Evolutionary conservation across 805 yeast species (phyloP).

Genomic region (Candida khao-thaluensis): DNA sequence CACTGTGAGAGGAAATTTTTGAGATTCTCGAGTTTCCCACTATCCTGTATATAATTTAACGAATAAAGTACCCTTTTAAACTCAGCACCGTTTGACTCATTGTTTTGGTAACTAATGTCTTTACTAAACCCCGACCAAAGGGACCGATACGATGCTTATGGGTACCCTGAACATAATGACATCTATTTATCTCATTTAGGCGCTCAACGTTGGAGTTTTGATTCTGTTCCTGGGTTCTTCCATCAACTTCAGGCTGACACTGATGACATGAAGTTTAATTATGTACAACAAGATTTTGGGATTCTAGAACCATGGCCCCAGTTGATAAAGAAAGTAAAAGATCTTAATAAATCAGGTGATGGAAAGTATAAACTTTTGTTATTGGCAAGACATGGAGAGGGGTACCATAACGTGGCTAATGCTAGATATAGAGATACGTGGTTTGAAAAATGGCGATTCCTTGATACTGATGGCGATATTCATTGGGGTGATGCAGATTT

Average conservation of each 20-base stretch:
- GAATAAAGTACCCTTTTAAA: no score
- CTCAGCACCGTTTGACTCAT: no score
- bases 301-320: constrained; percentile 40
- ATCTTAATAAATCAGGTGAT: constrained; percentile 27
- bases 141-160: constrained; percentile 36
- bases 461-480: constrained; percentile 55
- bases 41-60: constrained; percentile 4
- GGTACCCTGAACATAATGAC: constrained; percentile 19
- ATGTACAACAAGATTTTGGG: constrained; percentile 47
- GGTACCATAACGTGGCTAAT: constrained; percentile 59
- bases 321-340: constrained; percentile 27
- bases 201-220: constrained; percentile 26
- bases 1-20: not conserved
- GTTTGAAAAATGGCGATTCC: constrained; percentile 53
- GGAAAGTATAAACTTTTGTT: constrained; percentile 45
- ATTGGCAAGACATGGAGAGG: constrained; percentile 70
- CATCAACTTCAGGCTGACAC: constrained; percentile 43
- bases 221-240: constrained; percentile 50
- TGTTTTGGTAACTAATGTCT: no score
- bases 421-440: constrained; percentile 55
- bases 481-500: constrained; percentile 60
- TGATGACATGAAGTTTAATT: constrained; percentile 47
- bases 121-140: constrained; percentile 27
- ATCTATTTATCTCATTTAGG: constrained; percentile 13
- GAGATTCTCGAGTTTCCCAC: constrained; percentile 2